Conservation (phyloP, 2,329 filamentous ascomycete genomes). For the Bisporella sp. region DNA sequence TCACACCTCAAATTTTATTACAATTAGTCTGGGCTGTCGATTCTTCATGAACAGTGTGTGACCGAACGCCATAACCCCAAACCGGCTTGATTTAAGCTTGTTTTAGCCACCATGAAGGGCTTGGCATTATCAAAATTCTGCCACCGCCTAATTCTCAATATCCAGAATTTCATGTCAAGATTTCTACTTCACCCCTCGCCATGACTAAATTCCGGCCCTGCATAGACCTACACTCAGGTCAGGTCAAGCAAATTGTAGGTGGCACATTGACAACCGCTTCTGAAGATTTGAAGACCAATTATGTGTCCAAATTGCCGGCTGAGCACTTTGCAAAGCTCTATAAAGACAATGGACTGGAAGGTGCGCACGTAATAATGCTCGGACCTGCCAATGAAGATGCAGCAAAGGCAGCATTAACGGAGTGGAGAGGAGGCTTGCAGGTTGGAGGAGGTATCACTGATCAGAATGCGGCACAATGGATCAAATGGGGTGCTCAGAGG, state of each 20-base stretch:
- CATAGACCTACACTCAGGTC: constrained; percentile 94
- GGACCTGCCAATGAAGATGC: constrained; percentile 80
- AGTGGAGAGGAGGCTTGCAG: constrained; percentile 78
- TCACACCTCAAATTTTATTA: no score
- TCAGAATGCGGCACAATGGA: constrained; percentile 77
- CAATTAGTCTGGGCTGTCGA: no score
- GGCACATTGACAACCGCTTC: constrained; percentile 72
- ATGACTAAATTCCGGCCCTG: constrained; percentile 97
- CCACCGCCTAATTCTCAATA: no score
- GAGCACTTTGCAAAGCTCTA: constrained; percentile 79
- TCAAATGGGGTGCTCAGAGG: constrained; percentile 82
- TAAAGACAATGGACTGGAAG: constrained; percentile 62
- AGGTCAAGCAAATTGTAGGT: constrained; percentile 97
- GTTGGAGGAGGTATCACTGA: constrained; percentile 92
- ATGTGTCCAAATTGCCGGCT: constrained; percentile 77
- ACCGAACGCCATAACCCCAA: no score
- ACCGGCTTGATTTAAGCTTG: no score
- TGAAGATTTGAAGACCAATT: constrained; percentile 76
- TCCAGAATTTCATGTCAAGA: no score
- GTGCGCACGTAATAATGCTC: constrained; percentile 95
- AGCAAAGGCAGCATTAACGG: constrained; percentile 65
- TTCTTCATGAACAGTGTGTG: no score
- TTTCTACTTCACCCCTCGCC: constrained; percentile 11
- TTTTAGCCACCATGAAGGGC: no score
- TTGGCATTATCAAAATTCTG: no score